These are phyloP conservation scores for Xylariaceae sp. DNA, from an alignment of 2,329 filamentous ascomycete species.

Conservation along the genomic window DNA sequence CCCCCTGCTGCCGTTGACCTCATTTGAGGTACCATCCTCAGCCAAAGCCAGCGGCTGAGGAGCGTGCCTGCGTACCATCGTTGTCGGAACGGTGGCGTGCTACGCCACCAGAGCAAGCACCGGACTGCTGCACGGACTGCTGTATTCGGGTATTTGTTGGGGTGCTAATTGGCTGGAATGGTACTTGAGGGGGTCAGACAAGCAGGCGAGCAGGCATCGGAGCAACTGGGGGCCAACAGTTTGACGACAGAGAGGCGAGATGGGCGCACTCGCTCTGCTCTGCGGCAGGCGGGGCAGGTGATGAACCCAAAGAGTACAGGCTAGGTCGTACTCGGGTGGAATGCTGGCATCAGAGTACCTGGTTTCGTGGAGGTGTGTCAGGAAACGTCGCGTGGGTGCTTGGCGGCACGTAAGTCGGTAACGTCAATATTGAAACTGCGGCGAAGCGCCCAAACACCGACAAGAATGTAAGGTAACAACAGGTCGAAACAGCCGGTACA, in stretches of 20 bases:
- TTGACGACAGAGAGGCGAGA: conserved; percentile 6
- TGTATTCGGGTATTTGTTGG: conserved; percentile 13
- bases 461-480: conserved; percentile 2
- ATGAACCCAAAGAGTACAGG: conserved; percentile 5
- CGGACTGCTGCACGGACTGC: neutral
- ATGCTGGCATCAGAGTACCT: conserved; percentile 29
- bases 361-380: conserved; percentile 20
- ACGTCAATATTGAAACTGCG: conserved; percentile 18
- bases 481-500: neutral
- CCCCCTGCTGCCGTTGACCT: conserved; percentile 24
- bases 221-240: conserved; percentile 4
- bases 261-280: conserved; percentile 13
- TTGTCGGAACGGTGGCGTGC: conserved; percentile 21
- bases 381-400: conserved; percentile 25
- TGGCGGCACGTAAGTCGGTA: conserved; percentile 16
- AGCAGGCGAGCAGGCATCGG: conserved; percentile 17
- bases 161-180: neutral
- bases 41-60: conserved; percentile 53
- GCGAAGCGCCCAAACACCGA: conserved; percentile 13
- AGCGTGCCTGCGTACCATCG: conserved; percentile 54
- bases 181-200: neutral
- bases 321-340: conserved; percentile 31
- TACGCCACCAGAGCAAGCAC: conserved; percentile 16
- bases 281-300: conserved; percentile 25
- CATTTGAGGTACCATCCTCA: conserved; percentile 33